Conservation (phyloP, 768 basidiomycete species). For the Xerocomellus chrysenteron region DNA sequence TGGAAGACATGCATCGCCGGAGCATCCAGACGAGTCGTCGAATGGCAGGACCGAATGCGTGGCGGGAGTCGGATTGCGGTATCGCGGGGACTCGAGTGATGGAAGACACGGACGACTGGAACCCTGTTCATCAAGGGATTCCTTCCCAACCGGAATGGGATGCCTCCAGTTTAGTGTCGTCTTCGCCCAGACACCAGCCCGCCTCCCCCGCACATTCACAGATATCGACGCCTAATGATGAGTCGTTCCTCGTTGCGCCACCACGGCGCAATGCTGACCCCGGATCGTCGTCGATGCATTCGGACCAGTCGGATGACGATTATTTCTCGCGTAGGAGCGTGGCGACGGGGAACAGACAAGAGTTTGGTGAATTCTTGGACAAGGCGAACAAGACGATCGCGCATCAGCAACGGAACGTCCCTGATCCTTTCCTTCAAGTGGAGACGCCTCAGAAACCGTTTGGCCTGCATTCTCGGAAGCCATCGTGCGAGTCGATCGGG, state of each 20-base stretch:
- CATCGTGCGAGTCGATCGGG: conserved; percentile 88
- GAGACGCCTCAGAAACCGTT: conserved; percentile 77
- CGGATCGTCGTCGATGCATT: conserved; percentile 29
- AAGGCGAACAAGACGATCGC: conserved; percentile 83
- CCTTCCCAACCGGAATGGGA: conserved; percentile 82
- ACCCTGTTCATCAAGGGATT: conserved; percentile 62
- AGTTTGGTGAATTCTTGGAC: conserved; percentile 79
- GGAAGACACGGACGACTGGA: conserved; percentile 76
- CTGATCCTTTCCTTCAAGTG: conserved; percentile 75
- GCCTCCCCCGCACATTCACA: conserved; percentile 65
- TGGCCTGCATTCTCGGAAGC: conserved; percentile 73
- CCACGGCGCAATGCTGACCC: conserved; percentile 31
- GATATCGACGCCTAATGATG: conserved; percentile 49
- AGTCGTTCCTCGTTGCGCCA: conserved; percentile 39
- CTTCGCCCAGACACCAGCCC: conserved; percentile 41
- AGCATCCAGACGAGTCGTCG: conserved; percentile 72
- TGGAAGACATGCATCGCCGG: conserved; percentile 92
- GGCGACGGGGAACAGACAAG: conserved; percentile 34
- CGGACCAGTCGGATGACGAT: conserved; percentile 65
- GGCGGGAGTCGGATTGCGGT: conserved; percentile 70
- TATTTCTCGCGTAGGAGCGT: conserved; percentile 43
- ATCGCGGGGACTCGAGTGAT: conserved; percentile 45
- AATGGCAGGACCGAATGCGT: conserved; percentile 70
- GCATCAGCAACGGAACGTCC: conserved; percentile 70
- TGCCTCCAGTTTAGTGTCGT: conserved; percentile 46